A percentile compares a stretch with the other conserved stretches of the same genome.
These are phyloP conservation scores for Cymbopogon flexuosus DNA, from an alignment of 202 grass and related monocot genomes.

Conservation along the genomic window DNA sequence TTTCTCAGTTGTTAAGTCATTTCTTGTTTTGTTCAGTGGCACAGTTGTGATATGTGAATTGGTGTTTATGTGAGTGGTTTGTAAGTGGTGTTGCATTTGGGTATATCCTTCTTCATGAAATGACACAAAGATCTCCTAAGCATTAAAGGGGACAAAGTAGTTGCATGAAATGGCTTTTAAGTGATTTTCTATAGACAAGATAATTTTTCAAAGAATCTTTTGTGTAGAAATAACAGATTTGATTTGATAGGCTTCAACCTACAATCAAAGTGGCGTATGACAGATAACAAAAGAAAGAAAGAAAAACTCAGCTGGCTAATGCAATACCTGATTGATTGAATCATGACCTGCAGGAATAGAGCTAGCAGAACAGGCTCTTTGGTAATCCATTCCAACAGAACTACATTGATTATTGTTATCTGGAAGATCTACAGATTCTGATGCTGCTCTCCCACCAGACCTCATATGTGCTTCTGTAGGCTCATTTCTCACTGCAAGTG, in stretches of 20 bases:
- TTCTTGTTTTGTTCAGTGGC: not conserved
- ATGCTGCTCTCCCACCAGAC: not conserved
- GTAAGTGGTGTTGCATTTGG: not conserved
- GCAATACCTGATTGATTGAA: constrained; percentile 40
- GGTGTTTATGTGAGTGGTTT: not conserved
- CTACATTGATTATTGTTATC: constrained; percentile 16
- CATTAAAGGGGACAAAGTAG: not conserved
- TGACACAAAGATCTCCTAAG: not conserved
- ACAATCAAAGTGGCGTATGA: not conserved
- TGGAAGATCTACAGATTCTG: constrained; percentile 33
- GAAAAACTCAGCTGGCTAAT: not conserved
- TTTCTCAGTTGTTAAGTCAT: not conserved
- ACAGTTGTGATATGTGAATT: not conserved
- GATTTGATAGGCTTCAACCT: not conserved
- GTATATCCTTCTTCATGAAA: not conserved
- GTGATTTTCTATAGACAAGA: not conserved
- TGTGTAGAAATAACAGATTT: not conserved
- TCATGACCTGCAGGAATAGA: constrained; percentile 24
- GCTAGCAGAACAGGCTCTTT: constrained; percentile 16
- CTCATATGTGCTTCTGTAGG: constrained; percentile 15
- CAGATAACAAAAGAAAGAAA: not conserved
- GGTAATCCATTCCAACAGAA: constrained; percentile 37
- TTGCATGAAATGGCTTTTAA: constrained; percentile 20
- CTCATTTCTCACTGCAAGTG: constrained; percentile 14
- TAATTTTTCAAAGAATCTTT: not conserved